Conservation (phyloP, 352 stramenopile species). For the Pythium aquatile region DNA sequence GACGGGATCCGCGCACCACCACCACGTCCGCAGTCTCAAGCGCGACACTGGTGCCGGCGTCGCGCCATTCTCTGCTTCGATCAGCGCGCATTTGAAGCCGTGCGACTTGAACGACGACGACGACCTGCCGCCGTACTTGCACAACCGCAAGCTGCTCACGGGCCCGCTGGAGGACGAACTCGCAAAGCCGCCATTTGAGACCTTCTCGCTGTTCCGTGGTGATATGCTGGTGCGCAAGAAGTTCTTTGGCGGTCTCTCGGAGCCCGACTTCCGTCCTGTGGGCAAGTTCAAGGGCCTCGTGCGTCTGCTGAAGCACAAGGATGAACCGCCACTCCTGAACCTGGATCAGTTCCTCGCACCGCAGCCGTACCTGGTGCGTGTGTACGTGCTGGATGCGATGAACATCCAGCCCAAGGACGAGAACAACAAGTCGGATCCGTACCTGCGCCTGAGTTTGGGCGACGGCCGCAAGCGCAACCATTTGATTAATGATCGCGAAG, state of each 20-base stretch:
- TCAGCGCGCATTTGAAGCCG: slow-evolving; percentile 20
- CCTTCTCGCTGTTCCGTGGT: slow-evolving; percentile 67
- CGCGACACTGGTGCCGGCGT: slow-evolving; percentile 18
- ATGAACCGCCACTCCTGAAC: slow-evolving; percentile 74
- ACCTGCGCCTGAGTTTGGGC: slow-evolving; percentile 79
- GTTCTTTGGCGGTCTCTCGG: slow-evolving; percentile 30
- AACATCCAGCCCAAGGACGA: slow-evolving; percentile 81
- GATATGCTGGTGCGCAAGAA: slow-evolving; percentile 39
- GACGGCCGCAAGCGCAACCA: slow-evolving; percentile 61
- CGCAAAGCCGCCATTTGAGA: slow-evolving; percentile 75
- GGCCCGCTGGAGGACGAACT: slow-evolving; percentile 67
- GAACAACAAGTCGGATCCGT: slow-evolving; percentile 85
- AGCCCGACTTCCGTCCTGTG: slow-evolving; percentile 49
- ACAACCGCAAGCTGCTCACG: slow-evolving; percentile 49
- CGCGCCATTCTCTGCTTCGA: slow-evolving; percentile 1
- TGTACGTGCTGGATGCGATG: slow-evolving; percentile 86
- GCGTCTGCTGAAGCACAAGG: slow-evolving; percentile 65
- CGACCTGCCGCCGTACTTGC: slow-evolving; percentile 67
- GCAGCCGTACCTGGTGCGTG: slow-evolving; percentile 75
- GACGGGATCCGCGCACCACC: not conserved
- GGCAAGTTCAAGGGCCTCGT: slow-evolving; percentile 90
- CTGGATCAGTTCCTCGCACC: slow-evolving; percentile 73
- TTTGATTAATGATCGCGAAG: slow-evolving; percentile 80
- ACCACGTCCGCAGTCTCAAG: not conserved
- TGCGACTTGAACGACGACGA: slow-evolving; percentile 55